Evolutionary conservation across 352 stramenopile species (phyloP).

Genomic region (Pilasporangium apinafurcum): DNA sequence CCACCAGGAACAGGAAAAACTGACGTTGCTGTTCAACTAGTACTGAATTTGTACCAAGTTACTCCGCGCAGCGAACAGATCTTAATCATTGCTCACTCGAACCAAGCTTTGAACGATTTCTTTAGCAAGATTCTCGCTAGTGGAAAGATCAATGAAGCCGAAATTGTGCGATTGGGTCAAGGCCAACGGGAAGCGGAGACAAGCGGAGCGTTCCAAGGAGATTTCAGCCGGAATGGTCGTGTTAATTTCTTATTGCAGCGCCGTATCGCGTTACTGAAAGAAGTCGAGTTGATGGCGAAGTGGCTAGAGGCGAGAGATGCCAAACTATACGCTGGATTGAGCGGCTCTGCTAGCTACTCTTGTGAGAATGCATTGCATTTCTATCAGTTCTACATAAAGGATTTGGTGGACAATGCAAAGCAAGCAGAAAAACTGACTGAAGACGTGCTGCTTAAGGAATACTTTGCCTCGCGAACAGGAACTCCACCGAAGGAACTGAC

Average conservation of each 20-base stretch:
- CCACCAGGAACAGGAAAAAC: constrained; percentile 94
- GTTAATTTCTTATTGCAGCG: constrained; percentile 78
- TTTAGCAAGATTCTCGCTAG: constrained; percentile 90
- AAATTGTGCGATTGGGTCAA: constrained; percentile 90
- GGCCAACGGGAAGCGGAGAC: constrained; percentile 15
- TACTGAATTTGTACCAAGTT: constrained; percentile 90
- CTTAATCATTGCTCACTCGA: constrained; percentile 93
- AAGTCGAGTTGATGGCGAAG: constrained; percentile 91
- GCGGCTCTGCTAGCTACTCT: constrained; percentile 86
- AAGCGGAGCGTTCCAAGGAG: constrained; percentile 50
- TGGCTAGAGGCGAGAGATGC: constrained; percentile 65
- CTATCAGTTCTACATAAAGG: constrained; percentile 87
- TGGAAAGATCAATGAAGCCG: constrained; percentile 65
- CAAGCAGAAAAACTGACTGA: constrained; percentile 6
- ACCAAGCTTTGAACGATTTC: constrained; percentile 94
- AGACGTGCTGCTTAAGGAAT: constrained; percentile 18
- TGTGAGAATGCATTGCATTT: constrained; percentile 96
- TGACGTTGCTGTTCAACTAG: constrained; percentile 92
- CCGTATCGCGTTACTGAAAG: constrained; percentile 77
- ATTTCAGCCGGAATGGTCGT: constrained; percentile 92
- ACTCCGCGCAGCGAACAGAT: constrained; percentile 83
- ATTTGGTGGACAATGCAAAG: constrained; percentile 49
- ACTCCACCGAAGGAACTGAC: constrained; percentile 9
- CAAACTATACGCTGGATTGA: constrained; percentile 39
- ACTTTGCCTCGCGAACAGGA: constrained; percentile 29